phyloP scores from a whole-genome alignment of 495 filamentous ascomycete species.

The Delitschia confertaspora region DNA sequence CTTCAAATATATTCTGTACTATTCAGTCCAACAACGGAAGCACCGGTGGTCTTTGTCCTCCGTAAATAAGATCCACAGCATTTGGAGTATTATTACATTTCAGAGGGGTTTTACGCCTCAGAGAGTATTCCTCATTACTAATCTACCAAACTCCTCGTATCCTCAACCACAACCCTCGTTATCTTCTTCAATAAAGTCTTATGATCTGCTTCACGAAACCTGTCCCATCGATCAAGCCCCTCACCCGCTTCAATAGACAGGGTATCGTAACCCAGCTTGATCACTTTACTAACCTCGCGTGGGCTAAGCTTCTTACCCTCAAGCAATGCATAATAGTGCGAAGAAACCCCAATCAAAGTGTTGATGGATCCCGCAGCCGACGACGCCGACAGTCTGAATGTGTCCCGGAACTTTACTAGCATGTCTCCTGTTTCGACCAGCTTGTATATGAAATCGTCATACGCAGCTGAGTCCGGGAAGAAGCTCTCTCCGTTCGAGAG shows the following conservation, averaged over 20 bases:
- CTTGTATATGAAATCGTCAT: slow-evolving; percentile 98
- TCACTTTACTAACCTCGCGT: slow-evolving; percentile 76
- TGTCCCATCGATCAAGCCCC: slow-evolving; percentile 70
- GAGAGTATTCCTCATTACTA: too few relatives aligned
- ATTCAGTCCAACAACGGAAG: too few relatives aligned
- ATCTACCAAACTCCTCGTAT: slow-evolving; percentile 44
- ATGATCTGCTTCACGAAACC: slow-evolving; percentile 68
- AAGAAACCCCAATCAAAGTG: slow-evolving; percentile 72
- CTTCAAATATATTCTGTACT: too few relatives aligned
- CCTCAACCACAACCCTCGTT: slow-evolving; percentile 63
- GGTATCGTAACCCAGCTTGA: slow-evolving; percentile 93
- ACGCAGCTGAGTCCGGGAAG: slow-evolving; percentile 77
- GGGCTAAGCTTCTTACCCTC: slow-evolving; percentile 66
- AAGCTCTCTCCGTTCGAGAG: slow-evolving; percentile 86
- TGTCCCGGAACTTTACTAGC: slow-evolving; percentile 72
- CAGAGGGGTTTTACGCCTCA: too few relatives aligned
- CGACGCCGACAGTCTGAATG: slow-evolving; percentile 49
- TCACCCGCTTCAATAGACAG: slow-evolving; percentile 78
- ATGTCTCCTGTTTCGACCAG: slow-evolving; percentile 85
- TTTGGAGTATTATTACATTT: too few relatives aligned
- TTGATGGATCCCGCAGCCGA: slow-evolving; percentile 59
- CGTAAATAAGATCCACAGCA: too few relatives aligned
- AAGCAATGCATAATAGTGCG: slow-evolving; percentile 78
- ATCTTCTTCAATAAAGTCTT: slow-evolving; percentile 65
- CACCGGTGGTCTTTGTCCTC: too few relatives aligned